Conservation (phyloP, 768 basidiomycete genomes). For the Pisolithus albus region DNA sequence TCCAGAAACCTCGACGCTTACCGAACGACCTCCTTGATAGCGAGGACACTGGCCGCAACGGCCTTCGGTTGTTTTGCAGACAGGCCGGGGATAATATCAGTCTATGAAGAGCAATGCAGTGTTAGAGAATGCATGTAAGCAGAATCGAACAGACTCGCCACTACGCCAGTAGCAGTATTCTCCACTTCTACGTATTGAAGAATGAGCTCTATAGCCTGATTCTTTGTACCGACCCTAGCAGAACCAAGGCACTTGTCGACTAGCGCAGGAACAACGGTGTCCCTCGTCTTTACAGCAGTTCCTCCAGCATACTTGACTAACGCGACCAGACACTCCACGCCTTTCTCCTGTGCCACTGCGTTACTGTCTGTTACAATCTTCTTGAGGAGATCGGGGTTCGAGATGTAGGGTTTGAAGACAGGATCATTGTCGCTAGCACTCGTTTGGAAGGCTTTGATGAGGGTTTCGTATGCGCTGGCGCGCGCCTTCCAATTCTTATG, state of each 20-base stretch:
- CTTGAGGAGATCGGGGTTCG: constrained; percentile 71
- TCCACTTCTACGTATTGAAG: constrained; percentile 92
- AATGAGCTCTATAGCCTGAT: constrained; percentile 76
- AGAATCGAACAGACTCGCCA: constrained; percentile 54
- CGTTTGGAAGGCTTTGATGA: constrained; percentile 80
- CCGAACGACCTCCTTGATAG: constrained; percentile 81
- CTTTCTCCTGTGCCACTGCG: constrained; percentile 97
- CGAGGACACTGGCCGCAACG: constrained; percentile 71
- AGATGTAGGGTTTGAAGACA: constrained; percentile 84
- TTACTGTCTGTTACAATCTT: constrained; percentile 88
- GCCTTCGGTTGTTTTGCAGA: constrained; percentile 92
- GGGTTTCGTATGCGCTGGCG: constrained; percentile 82
- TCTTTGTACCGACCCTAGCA: constrained; percentile 82
- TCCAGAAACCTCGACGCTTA: constrained; percentile 30
- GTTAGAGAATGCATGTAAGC: constrained; percentile 17
- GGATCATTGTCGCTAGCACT: constrained; percentile 92
- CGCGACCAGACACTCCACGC: constrained; percentile 79
- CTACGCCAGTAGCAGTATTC: constrained; percentile 77
- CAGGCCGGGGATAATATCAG: constrained; percentile 77
- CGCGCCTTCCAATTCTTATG: constrained; percentile 99
- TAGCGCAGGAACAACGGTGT: constrained; percentile 78
- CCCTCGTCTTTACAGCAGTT: constrained; percentile 72
- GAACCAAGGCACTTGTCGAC: constrained; percentile 97
- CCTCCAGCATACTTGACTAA: constrained; percentile 92
- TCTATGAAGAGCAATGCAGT: constrained; percentile 38